phyloP scores from a whole-genome alignment of 202 grass and related monocot genomes.

The Zizania palustris region DNA sequence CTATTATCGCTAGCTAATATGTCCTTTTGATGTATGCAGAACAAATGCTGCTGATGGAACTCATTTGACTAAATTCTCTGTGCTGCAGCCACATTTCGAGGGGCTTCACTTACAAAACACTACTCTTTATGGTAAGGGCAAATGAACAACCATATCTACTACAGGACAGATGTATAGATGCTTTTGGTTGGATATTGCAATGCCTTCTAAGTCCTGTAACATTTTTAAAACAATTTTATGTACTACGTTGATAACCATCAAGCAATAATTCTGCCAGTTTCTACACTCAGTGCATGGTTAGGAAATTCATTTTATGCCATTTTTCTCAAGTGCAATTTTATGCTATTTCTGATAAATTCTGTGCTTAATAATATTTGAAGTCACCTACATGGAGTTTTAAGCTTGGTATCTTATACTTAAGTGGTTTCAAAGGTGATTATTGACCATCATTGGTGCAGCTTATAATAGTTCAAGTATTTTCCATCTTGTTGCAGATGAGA shows the following conservation, averaged over 20 bases:
- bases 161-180: slow-evolving; percentile 36
- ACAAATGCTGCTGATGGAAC: slow-evolving; percentile 51
- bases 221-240: slow-evolving; percentile 30
- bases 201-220: slow-evolving; percentile 25
- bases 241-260: slow-evolving; percentile 30
- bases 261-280: slow-evolving; percentile 14
- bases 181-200: slow-evolving; percentile 15
- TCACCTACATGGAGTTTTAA: slow-evolving; percentile 25
- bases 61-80: slow-evolving; percentile 57
- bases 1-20: slow-evolving; percentile 44
- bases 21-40: slow-evolving; percentile 52
- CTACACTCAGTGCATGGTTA: neutral
- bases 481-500: slow-evolving; percentile 60
- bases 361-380: slow-evolving; percentile 37
- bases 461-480: slow-evolving; percentile 34
- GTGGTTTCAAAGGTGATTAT: slow-evolving; percentile 30
- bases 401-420: slow-evolving; percentile 12
- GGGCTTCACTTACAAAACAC: slow-evolving; percentile 46
- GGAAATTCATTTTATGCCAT: neutral
- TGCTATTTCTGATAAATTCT: slow-evolving; percentile 20
- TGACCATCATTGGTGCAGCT: slow-evolving; percentile 21
- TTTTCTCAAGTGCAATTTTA: slow-evolving; percentile 11
- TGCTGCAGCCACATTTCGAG: slow-evolving; percentile 52
- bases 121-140: slow-evolving; percentile 57
- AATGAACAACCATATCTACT: slow-evolving; percentile 42